Evolutionary conservation across 2,329 filamentous ascomycete species (phyloP).

Genomic region (Bimuria novae-zelandiae): DNA sequence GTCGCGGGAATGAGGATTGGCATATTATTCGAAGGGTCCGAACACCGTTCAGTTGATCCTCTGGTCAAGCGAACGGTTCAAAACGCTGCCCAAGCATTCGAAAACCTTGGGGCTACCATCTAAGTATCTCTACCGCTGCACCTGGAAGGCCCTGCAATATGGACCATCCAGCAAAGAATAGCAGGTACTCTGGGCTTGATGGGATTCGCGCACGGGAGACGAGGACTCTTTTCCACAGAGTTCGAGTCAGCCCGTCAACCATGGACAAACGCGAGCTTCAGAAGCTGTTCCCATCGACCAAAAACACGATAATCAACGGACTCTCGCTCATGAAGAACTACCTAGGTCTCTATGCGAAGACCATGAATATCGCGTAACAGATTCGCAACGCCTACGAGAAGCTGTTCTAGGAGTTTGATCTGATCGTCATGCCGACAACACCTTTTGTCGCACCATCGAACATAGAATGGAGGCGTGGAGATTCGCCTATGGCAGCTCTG

Average conservation of each 20-base stretch:
- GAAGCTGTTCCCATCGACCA: conserved; percentile 53
- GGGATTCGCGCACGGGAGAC: conserved; percentile 25
- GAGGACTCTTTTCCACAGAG: conserved; percentile 27
- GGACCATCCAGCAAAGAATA: conserved; percentile 47
- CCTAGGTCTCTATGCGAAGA: conserved; percentile 48
- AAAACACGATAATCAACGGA: conserved; percentile 54
- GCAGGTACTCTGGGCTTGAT: conserved; percentile 51
- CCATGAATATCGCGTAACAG: conserved; percentile 47
- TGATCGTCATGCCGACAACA: conserved; percentile 50
- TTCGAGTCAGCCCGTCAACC: conserved; percentile 53
- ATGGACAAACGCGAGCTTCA: conserved; percentile 56
- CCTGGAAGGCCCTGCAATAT: conserved; percentile 47
- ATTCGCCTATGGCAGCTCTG: conserved; percentile 32
- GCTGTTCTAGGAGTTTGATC: conserved; percentile 43
- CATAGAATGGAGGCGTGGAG: conserved; percentile 29
- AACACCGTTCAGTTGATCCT: conserved; percentile 39
- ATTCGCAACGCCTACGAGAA: conserved; percentile 47
- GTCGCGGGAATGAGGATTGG: conserved; percentile 33
- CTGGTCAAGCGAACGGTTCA: conserved; percentile 49
- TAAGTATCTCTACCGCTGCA: conserved; percentile 34
- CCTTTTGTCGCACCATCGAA: conserved; percentile 31
- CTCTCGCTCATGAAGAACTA: conserved; percentile 45
- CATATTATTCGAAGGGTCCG: conserved; percentile 32
- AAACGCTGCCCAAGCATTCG: conserved; percentile 47
- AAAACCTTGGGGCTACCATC: conserved; percentile 54